Evolutionary conservation across 257 asterid species (phyloP), one percentile per base, ranked within the genome.

Genomic region (Thymus mandschuricus): DNA sequence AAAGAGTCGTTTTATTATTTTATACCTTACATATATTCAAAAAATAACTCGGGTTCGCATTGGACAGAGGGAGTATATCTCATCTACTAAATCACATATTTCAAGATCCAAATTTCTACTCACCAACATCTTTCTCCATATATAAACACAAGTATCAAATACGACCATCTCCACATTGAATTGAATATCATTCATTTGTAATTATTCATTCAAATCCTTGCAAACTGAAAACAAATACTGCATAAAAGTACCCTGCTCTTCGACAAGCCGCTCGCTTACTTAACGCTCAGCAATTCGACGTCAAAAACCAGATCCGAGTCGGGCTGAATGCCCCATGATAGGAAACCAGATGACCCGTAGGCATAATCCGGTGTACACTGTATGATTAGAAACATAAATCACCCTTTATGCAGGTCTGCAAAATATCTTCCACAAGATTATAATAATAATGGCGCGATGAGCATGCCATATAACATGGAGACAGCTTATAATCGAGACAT

Each of bases 361-460:
- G 92, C 98, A 70, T 91, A 93, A 80, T 93, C 97, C 28, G 96
- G 96, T 13, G 98, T 67, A 86, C 98, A 93, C 98, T 93, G 90
- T 85, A 64, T 4, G 21, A 75, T 71, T 1, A 1, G 21, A 64
- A 49, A 81, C 10, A 21, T 5, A 28, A 76, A 60, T 74, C 67
- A 76, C 40, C 54, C 34, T 6, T 54, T 9, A 45, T 8, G 57
- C 44, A 13, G 34, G 12, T 7, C 27, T 21, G 21, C 13, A 12
- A 45, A 70, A n/a, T 49, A 12, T 38, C 45, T 64, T n/a, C 40
- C 54, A 11, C 27, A 13, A 45, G 51, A 45, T 45, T 9, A 45
- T 45, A 45, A 10, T 34, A 45, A 3, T 48, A 48, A 4, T 45
- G 21, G 21, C 21, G 21, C 21, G 21, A 21, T 21, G 50, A 45